phyloP scores from a whole-genome alignment of 2,329 filamentous ascomycete species.

The Byssothecium circinans region DNA sequence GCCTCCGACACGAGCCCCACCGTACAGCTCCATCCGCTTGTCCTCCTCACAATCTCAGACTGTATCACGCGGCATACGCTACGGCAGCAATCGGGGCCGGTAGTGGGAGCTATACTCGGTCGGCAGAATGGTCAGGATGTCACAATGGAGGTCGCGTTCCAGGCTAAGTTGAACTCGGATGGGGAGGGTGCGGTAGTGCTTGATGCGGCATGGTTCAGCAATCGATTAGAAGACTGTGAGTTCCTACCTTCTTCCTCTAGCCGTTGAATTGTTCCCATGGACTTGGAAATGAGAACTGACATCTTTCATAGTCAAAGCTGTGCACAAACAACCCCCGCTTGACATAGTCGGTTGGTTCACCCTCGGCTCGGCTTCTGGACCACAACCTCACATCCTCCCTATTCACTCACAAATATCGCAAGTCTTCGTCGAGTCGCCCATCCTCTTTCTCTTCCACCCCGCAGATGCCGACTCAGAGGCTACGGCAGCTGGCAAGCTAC shows the following conservation, averaged over 20 bases:
- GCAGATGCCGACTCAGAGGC: constrained; percentile 54
- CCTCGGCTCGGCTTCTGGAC: constrained; percentile 71
- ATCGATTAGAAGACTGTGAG: constrained; percentile 83
- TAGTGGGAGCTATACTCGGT: constrained; percentile 86
- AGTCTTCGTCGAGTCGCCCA: constrained; percentile 78
- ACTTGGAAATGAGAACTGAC: background rate
- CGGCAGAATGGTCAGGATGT: constrained; percentile 89
- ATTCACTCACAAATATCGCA: constrained; percentile 78
- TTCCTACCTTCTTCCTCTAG: constrained; percentile 9
- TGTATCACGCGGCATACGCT: constrained; percentile 91
- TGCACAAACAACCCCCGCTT: constrained; percentile 80
- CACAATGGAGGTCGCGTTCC: constrained; percentile 90
- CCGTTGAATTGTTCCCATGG: background rate
- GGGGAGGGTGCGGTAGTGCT: constrained; percentile 62
- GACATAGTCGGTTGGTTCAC: constrained; percentile 91
- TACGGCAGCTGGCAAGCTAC: constrained; percentile 75
- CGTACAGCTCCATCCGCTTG: constrained; percentile 86
- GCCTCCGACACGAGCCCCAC: constrained; percentile 72
- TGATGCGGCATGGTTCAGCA: constrained; percentile 71
- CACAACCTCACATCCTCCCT: constrained; percentile 65
- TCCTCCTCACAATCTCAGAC: constrained; percentile 94
- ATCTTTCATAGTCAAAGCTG: constrained; percentile 69
- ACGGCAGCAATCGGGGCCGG: constrained; percentile 71
- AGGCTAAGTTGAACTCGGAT: constrained; percentile 61
- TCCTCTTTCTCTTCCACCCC: constrained; percentile 86